Percentiles rank a stretch among this genome's conserved stretches.
phyloP scores from a whole-genome alignment of 352 stramenopile genomes.

The Phytophthora pseudosyringae region DNA sequence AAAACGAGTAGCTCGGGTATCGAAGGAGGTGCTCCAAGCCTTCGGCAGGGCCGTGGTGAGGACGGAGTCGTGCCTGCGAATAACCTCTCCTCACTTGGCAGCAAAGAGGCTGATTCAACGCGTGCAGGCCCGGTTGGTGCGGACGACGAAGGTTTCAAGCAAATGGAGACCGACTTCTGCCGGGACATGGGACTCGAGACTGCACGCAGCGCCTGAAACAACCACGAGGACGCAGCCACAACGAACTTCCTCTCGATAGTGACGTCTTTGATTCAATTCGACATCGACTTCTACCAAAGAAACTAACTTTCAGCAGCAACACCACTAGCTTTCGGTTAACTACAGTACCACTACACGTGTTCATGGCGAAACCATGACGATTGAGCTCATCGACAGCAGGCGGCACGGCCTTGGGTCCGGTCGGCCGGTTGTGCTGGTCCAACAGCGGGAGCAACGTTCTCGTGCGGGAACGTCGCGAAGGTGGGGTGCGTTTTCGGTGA shows the following conservation, averaged over 20 bases:
- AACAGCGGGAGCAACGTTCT: too few species aligned
- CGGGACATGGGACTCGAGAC: constrained; percentile 70
- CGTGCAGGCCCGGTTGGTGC: constrained; percentile 5
- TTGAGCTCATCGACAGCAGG: too few species aligned
- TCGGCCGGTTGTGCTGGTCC: too few species aligned
- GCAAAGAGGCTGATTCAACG: constrained; percentile 26
- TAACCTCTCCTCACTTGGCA: constrained; percentile 1
- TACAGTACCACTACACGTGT: too few species aligned
- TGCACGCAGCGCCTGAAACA: constrained; percentile 26
- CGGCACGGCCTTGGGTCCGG: too few species aligned
- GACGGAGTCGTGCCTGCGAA: neutral
- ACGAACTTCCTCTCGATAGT: neutral
- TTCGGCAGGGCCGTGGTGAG: constrained; percentile 34
- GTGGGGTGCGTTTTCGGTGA: too few species aligned
- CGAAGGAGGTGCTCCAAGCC: constrained; percentile 24
- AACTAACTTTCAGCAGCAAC: too few species aligned
- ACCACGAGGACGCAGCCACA: neutral
- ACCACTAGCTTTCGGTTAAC: too few species aligned
- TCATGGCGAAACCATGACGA: too few species aligned
- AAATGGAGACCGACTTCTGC: constrained; percentile 82
- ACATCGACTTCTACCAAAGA: too few species aligned
- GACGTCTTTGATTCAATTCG: too few species aligned
- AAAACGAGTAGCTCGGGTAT: constrained; percentile 8
- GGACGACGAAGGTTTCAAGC: constrained; percentile 80
- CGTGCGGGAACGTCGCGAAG: too few species aligned